A percentile compares a stretch with the other conserved stretches of the same genome.
These are phyloP conservation scores for Globisporangium emineosum DNA, from an alignment of 352 stramenopile genomes.

Conservation along the genomic window DNA sequence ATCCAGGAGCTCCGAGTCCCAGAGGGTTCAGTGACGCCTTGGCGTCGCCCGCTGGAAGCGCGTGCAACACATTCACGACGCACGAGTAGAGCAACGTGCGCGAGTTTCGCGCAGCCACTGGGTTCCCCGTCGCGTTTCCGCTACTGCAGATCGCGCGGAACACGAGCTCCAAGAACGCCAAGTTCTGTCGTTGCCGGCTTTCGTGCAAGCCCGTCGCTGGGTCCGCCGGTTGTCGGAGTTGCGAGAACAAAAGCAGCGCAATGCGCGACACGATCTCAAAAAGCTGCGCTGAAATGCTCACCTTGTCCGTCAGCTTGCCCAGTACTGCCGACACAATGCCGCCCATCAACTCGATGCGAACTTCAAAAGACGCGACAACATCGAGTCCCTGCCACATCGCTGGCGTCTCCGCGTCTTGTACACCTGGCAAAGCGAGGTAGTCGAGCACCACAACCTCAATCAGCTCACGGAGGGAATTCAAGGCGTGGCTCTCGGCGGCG, in stretches of 20 bases:
- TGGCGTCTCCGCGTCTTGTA: constrained; percentile 29
- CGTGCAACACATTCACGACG: constrained; percentile 64
- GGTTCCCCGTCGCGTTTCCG: constrained; percentile 62
- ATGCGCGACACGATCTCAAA: constrained; percentile 77
- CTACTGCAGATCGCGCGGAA: constrained; percentile 62
- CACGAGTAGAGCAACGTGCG: constrained; percentile 78
- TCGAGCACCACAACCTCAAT: constrained; percentile 79
- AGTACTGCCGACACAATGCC: constrained; percentile 60
- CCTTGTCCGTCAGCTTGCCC: constrained; percentile 54
- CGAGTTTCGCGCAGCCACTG: constrained; percentile 66
- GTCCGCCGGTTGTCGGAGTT: constrained; percentile 29
- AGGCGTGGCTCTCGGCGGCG: constrained; percentile 69
- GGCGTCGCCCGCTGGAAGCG: constrained; percentile 22
- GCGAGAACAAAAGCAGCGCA: constrained; percentile 56
- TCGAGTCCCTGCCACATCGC: constrained; percentile 69
- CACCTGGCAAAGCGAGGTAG: constrained; percentile 50
- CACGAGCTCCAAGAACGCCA: constrained; percentile 57
- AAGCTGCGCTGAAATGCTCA: constrained; percentile 56
- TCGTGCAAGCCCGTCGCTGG: constrained; percentile 14
- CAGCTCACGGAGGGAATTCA: constrained; percentile 77
- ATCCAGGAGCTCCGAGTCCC: background rate
- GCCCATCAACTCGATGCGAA: constrained; percentile 58
- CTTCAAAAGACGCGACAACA: constrained; percentile 47
- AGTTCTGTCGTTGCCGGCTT: constrained; percentile 32
- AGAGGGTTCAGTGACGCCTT: constrained; percentile 14